A percentile compares a stretch with the other conserved stretches of the same genome.
phyloP scores from a whole-genome alignment of 2,329 filamentous ascomycete genomes.

The Domatiomyces catenatus region DNA sequence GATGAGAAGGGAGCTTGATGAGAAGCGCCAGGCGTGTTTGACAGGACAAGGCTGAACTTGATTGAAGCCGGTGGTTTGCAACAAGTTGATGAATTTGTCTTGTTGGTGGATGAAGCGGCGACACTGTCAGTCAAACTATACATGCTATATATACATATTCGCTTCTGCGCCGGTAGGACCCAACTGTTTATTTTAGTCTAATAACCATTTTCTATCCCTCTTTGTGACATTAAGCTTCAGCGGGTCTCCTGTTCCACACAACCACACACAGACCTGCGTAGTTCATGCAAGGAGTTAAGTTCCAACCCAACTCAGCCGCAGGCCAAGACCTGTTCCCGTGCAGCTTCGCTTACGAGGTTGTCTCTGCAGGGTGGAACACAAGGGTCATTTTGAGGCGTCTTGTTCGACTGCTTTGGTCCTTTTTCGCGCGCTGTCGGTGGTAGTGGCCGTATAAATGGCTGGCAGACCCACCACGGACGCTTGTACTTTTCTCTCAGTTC shows the following conservation, averaged over 20 bases:
- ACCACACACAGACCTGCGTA: too few species aligned
- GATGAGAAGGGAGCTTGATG: constrained; percentile 30
- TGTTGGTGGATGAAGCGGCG: too few species aligned
- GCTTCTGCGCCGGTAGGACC: neutral
- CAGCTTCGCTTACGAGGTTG: constrained; percentile 24
- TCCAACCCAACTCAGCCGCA: neutral
- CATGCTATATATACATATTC: neutral
- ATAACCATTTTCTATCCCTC: too few species aligned
- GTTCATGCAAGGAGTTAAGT: too few species aligned
- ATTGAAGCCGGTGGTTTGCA: too few species aligned
- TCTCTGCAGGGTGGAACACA: neutral
- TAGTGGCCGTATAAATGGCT: constrained; percentile 71
- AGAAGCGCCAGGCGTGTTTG: constrained; percentile 11
- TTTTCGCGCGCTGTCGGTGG: constrained; percentile 77
- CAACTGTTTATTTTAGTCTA: neutral
- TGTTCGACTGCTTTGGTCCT: constrained; percentile 58
- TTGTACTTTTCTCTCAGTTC: constrained; percentile 46
- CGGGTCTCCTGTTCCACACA: too few species aligned
- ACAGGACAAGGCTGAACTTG: neutral
- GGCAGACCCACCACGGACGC: constrained; percentile 77
- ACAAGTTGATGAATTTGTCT: neutral
- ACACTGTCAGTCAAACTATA: too few species aligned
- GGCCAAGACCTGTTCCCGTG: constrained; percentile 20
- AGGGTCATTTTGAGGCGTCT: constrained; percentile 28
- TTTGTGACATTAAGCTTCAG: too few species aligned